Evolutionary conservation across 2,329 filamentous ascomycete genomes (phyloP), one percentile per base, ranked within the genome.

Genomic region (Periconia sp.): DNA sequence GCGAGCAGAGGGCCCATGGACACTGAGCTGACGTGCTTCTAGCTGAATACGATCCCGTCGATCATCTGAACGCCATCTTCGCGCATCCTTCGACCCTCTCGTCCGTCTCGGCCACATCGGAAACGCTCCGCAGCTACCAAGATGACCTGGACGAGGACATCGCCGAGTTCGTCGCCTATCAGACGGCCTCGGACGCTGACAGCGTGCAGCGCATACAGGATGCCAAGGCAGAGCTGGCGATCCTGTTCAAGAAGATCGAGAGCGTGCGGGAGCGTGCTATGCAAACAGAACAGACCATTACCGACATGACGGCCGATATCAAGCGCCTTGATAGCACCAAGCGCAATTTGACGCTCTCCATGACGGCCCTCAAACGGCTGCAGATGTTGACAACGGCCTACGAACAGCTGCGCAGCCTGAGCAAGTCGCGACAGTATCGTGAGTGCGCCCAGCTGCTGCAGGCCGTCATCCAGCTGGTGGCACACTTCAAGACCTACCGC

Each of bases 371-470:
- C 62, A 99, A 99, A 77, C 82, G 94, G 33, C 79, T 99, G 59
- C 94, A 99, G 78, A 99, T 99, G 94, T 76, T 99, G 66, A 97
- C 94, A 4, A 97, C 94, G 3, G 94, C 94, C n/a, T 99, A 97
- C 72, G 94, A 97, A 67, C 94, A 99, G 74, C 79, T 99, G 44
- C 83, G 88, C 45, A 88, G 85, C 3, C 77, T 96, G 55, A 87
- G 89, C 54, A 88, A 88, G 71, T 87, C 88, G 24, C 80, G 92
- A 43, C 94, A 99, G 70, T 99, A 99, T 69, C 81, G 89, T 52
- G 94, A 99, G 69, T 97, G 94, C 66, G 92, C 92, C 12, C 91
- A 95, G 60, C 78, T 99, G 46, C 78, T 99, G 43, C 90, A 96
- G 74, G 94, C 94, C 8, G 94, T 99, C 22, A 82, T 99, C 45